Evolutionary conservation across 2,329 filamentous ascomycete genomes (phyloP).

Genomic region (Diaporthe aspalathi): DNA sequence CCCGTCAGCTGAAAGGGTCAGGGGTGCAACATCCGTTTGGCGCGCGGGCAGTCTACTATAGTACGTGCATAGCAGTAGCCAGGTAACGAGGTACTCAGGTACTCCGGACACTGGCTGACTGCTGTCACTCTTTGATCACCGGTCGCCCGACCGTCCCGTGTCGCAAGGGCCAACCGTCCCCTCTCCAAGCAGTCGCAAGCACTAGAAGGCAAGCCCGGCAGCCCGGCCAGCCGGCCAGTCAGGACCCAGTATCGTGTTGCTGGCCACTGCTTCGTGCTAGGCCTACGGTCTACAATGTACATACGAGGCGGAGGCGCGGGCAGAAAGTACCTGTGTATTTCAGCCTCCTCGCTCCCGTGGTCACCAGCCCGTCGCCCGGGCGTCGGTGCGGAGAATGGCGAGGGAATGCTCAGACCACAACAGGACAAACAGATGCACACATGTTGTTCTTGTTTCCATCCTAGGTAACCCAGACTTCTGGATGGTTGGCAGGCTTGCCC

Average conservation of each 20-base stretch:
- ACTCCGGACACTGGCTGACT: not conserved
- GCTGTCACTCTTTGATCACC: slow-evolving; percentile 20
- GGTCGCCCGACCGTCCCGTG: slow-evolving; percentile 8
- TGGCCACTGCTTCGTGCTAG: not conserved
- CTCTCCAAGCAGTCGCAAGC: not conserved
- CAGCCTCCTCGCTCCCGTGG: slow-evolving; percentile 7
- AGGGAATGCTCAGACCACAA: not conserved
- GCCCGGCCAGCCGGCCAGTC: not conserved
- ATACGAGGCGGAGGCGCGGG: not conserved
- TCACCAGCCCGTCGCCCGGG: not conserved
- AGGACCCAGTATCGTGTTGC: not conserved
- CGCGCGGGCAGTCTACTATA: not conserved
- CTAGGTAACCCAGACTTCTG: not conserved
- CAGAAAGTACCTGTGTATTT: not conserved
- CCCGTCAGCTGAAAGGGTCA: slow-evolving; percentile 31
- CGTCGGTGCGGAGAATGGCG: slow-evolving; percentile 6
- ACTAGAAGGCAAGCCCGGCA: not conserved
- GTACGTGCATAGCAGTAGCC: no score
- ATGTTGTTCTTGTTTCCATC: not conserved
- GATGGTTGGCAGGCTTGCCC: not conserved
- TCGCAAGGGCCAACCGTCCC: not conserved
- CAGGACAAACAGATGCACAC: not conserved
- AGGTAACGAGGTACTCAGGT: not conserved
- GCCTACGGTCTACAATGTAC: no score
- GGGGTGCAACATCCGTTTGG: slow-evolving; percentile 18